phyloP scores from a whole-genome alignment of 2,329 filamentous ascomycete genomes.

The Karstenula rhodostoma region DNA sequence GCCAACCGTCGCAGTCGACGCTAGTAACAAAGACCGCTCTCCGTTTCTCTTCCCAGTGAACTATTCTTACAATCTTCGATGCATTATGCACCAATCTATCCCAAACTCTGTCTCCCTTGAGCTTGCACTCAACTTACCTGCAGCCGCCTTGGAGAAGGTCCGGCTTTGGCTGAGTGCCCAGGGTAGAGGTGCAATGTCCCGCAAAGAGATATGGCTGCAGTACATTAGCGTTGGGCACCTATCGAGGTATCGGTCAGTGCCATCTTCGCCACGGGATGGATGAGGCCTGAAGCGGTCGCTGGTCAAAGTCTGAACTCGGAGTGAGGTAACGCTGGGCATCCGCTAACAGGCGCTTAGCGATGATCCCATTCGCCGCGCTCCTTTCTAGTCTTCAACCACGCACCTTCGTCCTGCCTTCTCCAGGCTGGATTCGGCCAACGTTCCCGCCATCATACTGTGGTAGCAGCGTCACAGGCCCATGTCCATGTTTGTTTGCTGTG shows the following conservation, averaged over 20 bases:
- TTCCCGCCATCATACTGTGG: background rate
- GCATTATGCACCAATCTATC: background rate
- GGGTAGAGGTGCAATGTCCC: background rate
- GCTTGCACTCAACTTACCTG: background rate
- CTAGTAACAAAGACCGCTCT: conserved; percentile 15
- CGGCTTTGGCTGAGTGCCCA: background rate
- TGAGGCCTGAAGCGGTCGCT: conserved; percentile 4
- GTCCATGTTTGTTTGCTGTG: background rate
- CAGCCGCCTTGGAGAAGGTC: background rate
- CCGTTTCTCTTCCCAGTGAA: background rate
- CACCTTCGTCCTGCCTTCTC: background rate
- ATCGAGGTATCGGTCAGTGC: conserved; percentile 3
- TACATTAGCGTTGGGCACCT: conserved; percentile 12
- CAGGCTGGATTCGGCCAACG: conserved; percentile 11
- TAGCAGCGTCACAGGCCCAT: background rate
- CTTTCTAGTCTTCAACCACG: background rate
- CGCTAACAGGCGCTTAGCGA: conserved; percentile 16
- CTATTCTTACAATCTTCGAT: background rate
- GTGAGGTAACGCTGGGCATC: conserved; percentile 21
- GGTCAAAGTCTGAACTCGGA: conserved; percentile 11
- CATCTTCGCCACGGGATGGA: background rate
- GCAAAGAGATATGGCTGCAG: conserved; percentile 9
- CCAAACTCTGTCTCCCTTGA: background rate
- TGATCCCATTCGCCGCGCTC: conserved; percentile 14
- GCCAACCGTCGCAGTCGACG: conserved; percentile 16